Base-by-base conservation (phyloP, 192 early-diverging fungal genomes). In the Backusella morwellensis region DNA sequence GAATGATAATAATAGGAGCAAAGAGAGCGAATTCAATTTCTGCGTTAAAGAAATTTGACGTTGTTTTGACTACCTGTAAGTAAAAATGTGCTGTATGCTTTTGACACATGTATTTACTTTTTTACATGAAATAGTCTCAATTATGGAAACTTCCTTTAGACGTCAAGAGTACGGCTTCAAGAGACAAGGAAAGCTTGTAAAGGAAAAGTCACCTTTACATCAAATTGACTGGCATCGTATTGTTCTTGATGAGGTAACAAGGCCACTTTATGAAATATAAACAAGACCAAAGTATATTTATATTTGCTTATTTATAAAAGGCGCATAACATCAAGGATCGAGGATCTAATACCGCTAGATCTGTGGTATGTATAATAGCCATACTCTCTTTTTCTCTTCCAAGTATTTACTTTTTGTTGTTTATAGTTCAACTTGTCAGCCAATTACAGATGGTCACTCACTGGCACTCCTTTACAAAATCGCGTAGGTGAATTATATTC, bases 261-360 rank as follows among this genome's bases (percentile, higher is more conserved):
- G 15, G 9, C 2, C 35, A 6, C 38, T 6, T 35, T 40, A 11
- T 40, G 38, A 40, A 40, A 40, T 12, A 40, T 1, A 0, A 40
- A 12, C 38, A 40, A 40, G 38, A 9, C 4, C 3, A 69, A 3
- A 26, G 2, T 63, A 41, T 42, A 23, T 56, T 41, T 41, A 36
- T n/a, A 38, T 40, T 42, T 35, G 11, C 41, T 44, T n/a, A 66
- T 23, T 5, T 2, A 19, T 15, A 17, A 3, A 86, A 94, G 81
- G 92, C 96, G 1, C 97, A 98, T 84, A 88, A 93, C 75, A 95
- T 98, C 80, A 97, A 97, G 78, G 95, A 98, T 81, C 86, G 97
- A 44, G 89, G 84, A 0, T 91, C 88, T 75, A 94, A 92, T 52
- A 95, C 97, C 36, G 95, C 96, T 0, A 88, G 95, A 73, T 92